These are phyloP conservation scores for Beauveria australis DNA, from an alignment of 2,329 filamentous ascomycete genomes.

Conservation along the genomic window DNA sequence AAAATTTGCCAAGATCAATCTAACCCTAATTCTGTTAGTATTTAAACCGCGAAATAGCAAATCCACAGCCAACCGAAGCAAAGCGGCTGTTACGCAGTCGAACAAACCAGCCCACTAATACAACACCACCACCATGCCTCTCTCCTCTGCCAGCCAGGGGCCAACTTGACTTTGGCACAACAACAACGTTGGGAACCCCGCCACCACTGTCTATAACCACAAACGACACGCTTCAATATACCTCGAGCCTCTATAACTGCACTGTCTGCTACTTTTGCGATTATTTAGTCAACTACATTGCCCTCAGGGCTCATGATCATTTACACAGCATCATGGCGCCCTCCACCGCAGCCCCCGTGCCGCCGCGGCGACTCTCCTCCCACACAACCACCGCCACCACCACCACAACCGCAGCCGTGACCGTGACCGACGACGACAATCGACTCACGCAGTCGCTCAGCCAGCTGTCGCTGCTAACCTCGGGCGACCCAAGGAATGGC, in stretches of 20 bases:
- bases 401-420: background rate
- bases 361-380: conserved; percentile 26
- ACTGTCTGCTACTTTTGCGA: background rate
- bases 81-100: background rate
- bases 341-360: conserved; percentile 17
- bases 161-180: conserved; percentile 7
- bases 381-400: conserved; percentile 16
- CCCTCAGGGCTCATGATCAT: conserved; percentile 1
- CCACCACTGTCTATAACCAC: background rate
- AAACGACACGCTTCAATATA: background rate
- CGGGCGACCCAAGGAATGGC: conserved; percentile 14
- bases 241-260: background rate
- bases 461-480: conserved; percentile 34
- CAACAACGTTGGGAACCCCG: conserved; percentile 7
- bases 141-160: background rate
- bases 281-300: background rate
- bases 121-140: background rate
- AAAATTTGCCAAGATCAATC: background rate
- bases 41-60: background rate
- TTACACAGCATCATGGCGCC: conserved; percentile 19
- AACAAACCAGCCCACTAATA: conserved; percentile 4
- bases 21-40: background rate
- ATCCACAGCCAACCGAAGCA: background rate
- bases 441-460: conserved; percentile 34
- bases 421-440: conserved; percentile 20